Conservation (phyloP, 1,284 basidiomycete genomes). For the Melampsora larici-populina region DNA sequence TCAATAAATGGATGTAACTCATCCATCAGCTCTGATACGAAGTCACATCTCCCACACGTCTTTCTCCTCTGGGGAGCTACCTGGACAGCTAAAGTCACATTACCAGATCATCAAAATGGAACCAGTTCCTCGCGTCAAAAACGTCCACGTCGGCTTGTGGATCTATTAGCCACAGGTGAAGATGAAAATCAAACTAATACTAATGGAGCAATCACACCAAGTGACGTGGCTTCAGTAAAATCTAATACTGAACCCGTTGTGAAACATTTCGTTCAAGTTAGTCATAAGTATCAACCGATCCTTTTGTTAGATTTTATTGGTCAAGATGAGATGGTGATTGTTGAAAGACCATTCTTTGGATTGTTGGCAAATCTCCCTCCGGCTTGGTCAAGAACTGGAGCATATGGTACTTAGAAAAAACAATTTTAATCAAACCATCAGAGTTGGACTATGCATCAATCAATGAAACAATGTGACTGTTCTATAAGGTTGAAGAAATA, state of each 20-base stretch:
- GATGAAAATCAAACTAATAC: background rate
- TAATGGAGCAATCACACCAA: background rate
- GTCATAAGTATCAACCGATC: slow-evolving; percentile 18
- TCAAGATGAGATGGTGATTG: slow-evolving; percentile 7
- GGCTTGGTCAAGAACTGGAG: slow-evolving; percentile 12
- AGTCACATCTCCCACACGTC: background rate
- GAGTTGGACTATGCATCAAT: no score
- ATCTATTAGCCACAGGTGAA: background rate
- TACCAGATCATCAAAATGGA: background rate
- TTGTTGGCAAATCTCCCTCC: background rate
- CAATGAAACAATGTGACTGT: no score
- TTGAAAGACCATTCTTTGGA: slow-evolving; percentile 30
- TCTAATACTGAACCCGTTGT: background rate
- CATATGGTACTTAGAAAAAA: slow-evolving; percentile 16
- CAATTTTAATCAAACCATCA: no score
- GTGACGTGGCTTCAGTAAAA: background rate
- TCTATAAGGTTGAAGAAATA: no score
- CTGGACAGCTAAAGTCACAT: slow-evolving; percentile 9
- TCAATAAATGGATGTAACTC: background rate
- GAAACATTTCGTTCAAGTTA: background rate
- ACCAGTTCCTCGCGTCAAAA: background rate
- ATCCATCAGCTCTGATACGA: background rate
- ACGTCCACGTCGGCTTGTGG: background rate
- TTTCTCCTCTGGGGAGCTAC: slow-evolving; percentile 10
- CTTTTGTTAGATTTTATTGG: background rate